These are phyloP conservation scores for Aspergillus conjunctus DNA, from an alignment of 495 filamentous ascomycete species.

Conservation along the genomic window DNA sequence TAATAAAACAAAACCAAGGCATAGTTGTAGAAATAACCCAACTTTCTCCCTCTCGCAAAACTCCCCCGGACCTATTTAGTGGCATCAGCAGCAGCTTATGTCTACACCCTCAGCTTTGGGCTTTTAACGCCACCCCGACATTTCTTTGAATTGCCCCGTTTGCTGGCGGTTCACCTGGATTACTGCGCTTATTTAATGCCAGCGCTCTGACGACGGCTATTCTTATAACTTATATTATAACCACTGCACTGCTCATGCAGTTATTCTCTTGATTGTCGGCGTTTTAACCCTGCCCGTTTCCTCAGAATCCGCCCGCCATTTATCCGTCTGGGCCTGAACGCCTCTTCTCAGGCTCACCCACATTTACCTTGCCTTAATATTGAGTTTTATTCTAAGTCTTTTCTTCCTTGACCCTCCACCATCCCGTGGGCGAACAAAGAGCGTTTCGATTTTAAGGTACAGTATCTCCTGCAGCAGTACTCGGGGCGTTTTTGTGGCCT, in stretches of 20 bases:
- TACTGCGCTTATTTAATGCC: not conserved
- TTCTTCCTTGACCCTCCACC: constrained; percentile 2
- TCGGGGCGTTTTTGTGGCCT: not conserved
- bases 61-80: constrained; percentile 1
- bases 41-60: not conserved
- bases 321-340: constrained; percentile 15
- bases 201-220: not conserved
- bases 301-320: not conserved
- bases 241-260: not conserved
- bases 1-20: not conserved
- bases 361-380: not conserved
- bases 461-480: not conserved
- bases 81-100: constrained; percentile 18
- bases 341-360: constrained; percentile 1
- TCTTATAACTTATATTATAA: not conserved
- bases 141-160: constrained; percentile 6
- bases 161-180: not conserved
- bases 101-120: constrained; percentile 18
- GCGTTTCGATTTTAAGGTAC: not conserved
- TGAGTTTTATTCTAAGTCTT: not conserved
- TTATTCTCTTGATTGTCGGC: not conserved
- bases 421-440: not conserved
- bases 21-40: not conserved
- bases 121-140: constrained; percentile 18
- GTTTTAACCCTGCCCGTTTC: not conserved